Base-by-base conservation (phyloP, 2,329 filamentous ascomycete species). In the Aspergillus clavatus region DNA sequence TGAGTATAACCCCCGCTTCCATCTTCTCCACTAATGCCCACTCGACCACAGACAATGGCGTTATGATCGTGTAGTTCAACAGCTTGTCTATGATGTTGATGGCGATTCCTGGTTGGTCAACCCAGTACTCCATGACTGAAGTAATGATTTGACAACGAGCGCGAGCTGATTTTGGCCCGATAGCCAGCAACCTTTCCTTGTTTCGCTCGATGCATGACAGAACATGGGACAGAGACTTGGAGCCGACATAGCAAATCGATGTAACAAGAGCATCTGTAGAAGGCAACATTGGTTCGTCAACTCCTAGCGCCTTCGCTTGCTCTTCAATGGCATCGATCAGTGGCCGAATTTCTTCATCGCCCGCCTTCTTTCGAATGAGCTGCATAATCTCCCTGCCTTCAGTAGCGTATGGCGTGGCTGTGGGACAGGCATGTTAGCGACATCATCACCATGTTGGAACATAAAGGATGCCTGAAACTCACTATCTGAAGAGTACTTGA, bases 221-320 rank as follows among this genome's bases (percentile, higher is more conserved):
- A 3, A 96, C 89, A 67, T 98, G 93, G 10, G 90, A 96, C 24
- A 98, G 80, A 0, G 91, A 96, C 70, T 98, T 98, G 53, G 88
- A 90, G 36, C 93, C 93, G 39, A 96, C 84, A 70, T 83, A 93
- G 72, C 91, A 93, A 55, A 98, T 90, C 16, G 88, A 84, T 0
- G 91, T 98, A 61, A 95, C 84, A 61, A 95, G 95, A 31, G 89
- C 89, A 63, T 97, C 93, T 4, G 89, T 95, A 52, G 88, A 93
- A n/a, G 84, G 78, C 12, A 95, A 80, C 31, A 93, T 75, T 3
- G 89, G 85, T 50, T 96, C 89, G 0, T 70, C 58, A 24, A 90
- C 73, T 4, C 83, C 82, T 37, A 79, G 77, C 45, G 84, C 81
- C 7, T 79, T 71, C 29, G 90, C 90, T 57, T 86, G 79, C n/a